These are phyloP conservation scores for Diutina rugosa DNA, from an alignment of 1,139 yeast genomes.

Conservation along the genomic window DNA sequence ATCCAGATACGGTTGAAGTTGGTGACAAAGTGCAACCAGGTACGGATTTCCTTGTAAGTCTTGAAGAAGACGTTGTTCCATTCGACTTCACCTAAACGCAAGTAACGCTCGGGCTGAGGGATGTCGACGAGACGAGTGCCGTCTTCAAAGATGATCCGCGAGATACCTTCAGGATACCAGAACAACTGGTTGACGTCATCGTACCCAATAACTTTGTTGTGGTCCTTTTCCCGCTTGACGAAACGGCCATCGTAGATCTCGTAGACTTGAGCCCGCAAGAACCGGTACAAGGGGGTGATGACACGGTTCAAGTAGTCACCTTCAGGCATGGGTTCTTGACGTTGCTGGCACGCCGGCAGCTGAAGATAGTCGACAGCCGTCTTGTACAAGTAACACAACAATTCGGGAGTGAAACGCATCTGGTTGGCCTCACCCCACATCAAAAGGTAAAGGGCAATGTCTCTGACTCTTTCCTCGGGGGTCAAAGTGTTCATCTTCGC, in stretches of 20 bases:
- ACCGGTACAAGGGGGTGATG: conserved; percentile 84
- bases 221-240: conserved; percentile 95
- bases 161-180: conserved; percentile 99
- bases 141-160: conserved; percentile 82
- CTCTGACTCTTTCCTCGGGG: conserved; percentile 73
- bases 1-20: conserved; percentile 98
- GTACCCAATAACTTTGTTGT: conserved; percentile 87
- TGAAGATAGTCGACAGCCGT: conserved; percentile 80
- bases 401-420: conserved; percentile 89
- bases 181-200: conserved; percentile 97
- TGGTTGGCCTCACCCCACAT: conserved; percentile 99
- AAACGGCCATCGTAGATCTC: conserved; percentile 91
- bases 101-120: conserved; percentile 81
- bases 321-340: conserved; percentile 85
- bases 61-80: conserved; percentile 93
- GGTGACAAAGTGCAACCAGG: conserved; percentile 94
- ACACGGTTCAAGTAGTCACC: conserved; percentile 91
- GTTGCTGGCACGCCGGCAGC: conserved; percentile 85
- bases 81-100: conserved; percentile 80
- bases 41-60: conserved; percentile 91
- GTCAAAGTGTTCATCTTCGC: conserved; percentile 34
- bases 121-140: conserved; percentile 85
- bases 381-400: conserved; percentile 85
- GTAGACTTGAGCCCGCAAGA: conserved; percentile 87
- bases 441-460: conserved; percentile 75